A percentile compares a stretch with the other conserved stretches of the same genome.
Conservation (phyloP, 805 yeast genomes). For the Dipodascus geniculatus region DNA sequence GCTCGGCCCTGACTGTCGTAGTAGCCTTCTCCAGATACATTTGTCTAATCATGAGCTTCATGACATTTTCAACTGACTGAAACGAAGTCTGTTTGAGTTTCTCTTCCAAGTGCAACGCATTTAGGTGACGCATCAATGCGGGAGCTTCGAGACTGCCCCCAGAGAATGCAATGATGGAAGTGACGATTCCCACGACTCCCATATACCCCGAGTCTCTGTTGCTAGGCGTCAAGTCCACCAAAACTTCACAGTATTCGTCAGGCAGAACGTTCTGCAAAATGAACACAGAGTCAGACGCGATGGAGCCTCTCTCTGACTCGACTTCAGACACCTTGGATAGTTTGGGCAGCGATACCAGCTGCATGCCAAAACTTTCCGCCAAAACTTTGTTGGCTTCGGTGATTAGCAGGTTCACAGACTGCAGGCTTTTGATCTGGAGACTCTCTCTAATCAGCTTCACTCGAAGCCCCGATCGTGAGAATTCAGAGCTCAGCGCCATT, state of each 20-base stretch:
- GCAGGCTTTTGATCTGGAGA: background rate
- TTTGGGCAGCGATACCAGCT: conserved; percentile 2
- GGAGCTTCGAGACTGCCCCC: conserved; percentile 1
- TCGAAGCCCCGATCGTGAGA: background rate
- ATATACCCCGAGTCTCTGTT: background rate
- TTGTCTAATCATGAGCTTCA: background rate
- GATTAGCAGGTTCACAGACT: background rate
- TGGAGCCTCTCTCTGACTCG: background rate
- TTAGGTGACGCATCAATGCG: background rate
- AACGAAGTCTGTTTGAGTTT: background rate
- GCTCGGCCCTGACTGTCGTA: background rate
- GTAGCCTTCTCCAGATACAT: conserved; percentile 1
- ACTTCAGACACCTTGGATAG: background rate
- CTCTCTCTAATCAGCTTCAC: background rate
- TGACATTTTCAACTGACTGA: background rate
- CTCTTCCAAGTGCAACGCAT: background rate
- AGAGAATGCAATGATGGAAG: conserved; percentile 2
- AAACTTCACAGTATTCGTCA: background rate
- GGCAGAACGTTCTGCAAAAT: conserved; percentile 4
- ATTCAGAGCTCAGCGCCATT: background rate
- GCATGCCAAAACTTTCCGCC: conserved; percentile 5
- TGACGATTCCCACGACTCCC: conserved; percentile 2
- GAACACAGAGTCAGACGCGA: background rate
- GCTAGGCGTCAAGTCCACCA: background rate
- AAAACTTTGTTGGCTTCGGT: conserved; percentile 2